Evolutionary conservation across 352 stramenopile species (phyloP).

Genomic region (Phytopythium litorale): DNA sequence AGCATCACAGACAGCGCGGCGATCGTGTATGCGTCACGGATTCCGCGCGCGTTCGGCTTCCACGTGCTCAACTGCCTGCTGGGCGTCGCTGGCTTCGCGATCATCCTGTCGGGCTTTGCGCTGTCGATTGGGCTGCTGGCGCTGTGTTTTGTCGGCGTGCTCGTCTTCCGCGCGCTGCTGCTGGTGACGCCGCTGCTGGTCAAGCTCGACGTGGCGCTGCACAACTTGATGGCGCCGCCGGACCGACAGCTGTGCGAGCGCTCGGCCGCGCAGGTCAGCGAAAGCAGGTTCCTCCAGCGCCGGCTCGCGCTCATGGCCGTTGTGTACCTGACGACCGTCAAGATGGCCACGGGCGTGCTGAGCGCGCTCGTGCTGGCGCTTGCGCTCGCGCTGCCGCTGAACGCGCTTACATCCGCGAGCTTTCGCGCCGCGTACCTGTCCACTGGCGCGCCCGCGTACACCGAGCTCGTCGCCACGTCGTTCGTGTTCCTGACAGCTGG

Average conservation of each 20-base stretch:
- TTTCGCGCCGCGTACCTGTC: conserved; percentile 32
- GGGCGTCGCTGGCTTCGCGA: conserved; percentile 38
- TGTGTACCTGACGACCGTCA: conserved; percentile 41
- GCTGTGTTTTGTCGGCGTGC: conserved; percentile 60
- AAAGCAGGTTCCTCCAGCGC: conserved; percentile 16
- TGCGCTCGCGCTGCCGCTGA: conserved; percentile 34
- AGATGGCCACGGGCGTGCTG: conserved; percentile 32
- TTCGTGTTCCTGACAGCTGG: conserved; percentile 23
- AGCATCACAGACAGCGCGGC: not conserved
- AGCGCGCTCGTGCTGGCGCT: conserved; percentile 33
- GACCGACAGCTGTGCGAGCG: conserved; percentile 28
- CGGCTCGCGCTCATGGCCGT: conserved; percentile 32
- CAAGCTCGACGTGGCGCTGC: conserved; percentile 48
- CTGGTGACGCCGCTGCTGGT: conserved; percentile 44
- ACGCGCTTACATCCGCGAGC: conserved; percentile 26
- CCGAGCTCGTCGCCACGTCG: conserved; percentile 18
- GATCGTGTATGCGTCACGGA: not conserved
- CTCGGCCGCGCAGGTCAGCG: conserved; percentile 23
- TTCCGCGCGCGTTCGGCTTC: conserved; percentile 32
- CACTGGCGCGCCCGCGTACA: conserved; percentile 18
- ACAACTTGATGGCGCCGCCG: conserved; percentile 55
- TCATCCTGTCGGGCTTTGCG: conserved; percentile 45
- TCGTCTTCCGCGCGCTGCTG: conserved; percentile 63
- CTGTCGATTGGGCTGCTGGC: conserved; percentile 49
- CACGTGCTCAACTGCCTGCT: conserved; percentile 61